Evolutionary conservation across 495 filamentous ascomycete species (phyloP).

Genomic region (Cairneyella variabilis): DNA sequence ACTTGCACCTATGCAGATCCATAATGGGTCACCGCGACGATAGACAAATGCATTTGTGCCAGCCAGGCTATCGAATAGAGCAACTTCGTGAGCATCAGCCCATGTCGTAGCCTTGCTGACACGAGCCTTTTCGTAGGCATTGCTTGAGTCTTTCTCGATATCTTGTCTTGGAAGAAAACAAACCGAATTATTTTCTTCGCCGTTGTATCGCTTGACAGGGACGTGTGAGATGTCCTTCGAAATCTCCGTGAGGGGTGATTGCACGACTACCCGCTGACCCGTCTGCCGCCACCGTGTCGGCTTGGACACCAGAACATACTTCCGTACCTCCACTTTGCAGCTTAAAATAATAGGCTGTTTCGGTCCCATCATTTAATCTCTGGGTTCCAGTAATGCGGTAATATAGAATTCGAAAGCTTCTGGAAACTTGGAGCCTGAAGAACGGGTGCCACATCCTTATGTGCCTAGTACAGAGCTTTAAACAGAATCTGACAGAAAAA

Average conservation of each 20-base stretch:
- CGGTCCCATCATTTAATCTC: neutral
- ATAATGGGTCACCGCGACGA: constrained; percentile 23
- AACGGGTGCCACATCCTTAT: too few species aligned
- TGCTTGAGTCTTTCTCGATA: constrained; percentile 21
- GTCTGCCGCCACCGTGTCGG: constrained; percentile 15
- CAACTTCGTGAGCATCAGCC: constrained; percentile 20
- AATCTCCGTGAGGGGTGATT: constrained; percentile 18
- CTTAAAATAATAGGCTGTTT: neutral
- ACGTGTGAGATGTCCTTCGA: constrained; percentile 10
- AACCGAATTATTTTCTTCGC: constrained; percentile 27
- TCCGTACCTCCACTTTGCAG: constrained; percentile 16
- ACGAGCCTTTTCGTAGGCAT: constrained; percentile 10
- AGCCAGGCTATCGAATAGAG: constrained; percentile 6
- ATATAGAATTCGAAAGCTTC: too few species aligned
- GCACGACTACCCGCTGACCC: constrained; percentile 9
- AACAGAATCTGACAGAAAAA: neutral
- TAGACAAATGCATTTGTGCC: constrained; percentile 4
- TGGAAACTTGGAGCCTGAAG: too few species aligned
- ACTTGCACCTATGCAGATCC: constrained; percentile 13
- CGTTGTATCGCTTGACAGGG: constrained; percentile 24
- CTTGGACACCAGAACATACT: constrained; percentile 12
- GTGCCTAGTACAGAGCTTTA: too few species aligned
- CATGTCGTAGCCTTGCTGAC: constrained; percentile 1
- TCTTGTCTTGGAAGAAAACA: constrained; percentile 21
- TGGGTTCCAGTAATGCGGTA: too few species aligned